Conservation (phyloP, 2,329 filamentous ascomycete species). For the Fusarium tanahbumbuense region DNA sequence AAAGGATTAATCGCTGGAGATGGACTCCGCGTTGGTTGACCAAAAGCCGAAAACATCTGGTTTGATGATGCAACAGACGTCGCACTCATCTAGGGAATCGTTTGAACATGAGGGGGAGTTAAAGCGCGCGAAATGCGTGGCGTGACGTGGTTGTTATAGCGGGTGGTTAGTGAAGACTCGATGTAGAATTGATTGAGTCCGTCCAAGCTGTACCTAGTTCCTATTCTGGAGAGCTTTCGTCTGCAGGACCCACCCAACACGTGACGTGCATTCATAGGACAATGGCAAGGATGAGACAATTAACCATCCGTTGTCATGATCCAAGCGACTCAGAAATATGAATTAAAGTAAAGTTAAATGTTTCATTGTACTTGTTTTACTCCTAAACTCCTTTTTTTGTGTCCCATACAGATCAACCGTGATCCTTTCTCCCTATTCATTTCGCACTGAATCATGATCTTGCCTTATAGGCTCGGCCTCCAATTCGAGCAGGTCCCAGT, state of each 20-base stretch:
- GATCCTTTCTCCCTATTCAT: slow-evolving; percentile 1
- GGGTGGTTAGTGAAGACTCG: slow-evolving; percentile 26
- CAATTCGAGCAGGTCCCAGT: slow-evolving; percentile 79
- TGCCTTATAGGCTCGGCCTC: slow-evolving; percentile 37
- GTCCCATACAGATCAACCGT: neutral
- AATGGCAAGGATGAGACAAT: slow-evolving; percentile 5
- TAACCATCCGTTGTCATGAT: neutral
- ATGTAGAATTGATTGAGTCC: slow-evolving; percentile 33
- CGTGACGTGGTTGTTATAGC: slow-evolving; percentile 13
- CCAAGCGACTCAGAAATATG: neutral
- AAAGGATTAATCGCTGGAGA: slow-evolving; percentile 53
- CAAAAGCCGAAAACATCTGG: slow-evolving; percentile 55
- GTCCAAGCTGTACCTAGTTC: slow-evolving; percentile 33
- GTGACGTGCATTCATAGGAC: slow-evolving; percentile 33
- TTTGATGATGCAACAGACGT: slow-evolving; percentile 56
- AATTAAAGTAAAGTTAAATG: slow-evolving; percentile 1
- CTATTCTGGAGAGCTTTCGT: slow-evolving; percentile 42
- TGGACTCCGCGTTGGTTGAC: slow-evolving; percentile 51
- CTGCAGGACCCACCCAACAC: slow-evolving; percentile 33
- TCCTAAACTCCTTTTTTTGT: slow-evolving; percentile 30
- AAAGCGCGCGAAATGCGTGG: slow-evolving; percentile 30
- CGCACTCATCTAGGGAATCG: slow-evolving; percentile 53
- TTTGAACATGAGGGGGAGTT: slow-evolving; percentile 50
- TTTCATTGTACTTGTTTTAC: slow-evolving; percentile 23
- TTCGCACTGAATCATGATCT: neutral